These are phyloP conservation scores for Eutypella sp. DNA, from an alignment of 2,329 filamentous ascomycete species.

Conservation along the genomic window DNA sequence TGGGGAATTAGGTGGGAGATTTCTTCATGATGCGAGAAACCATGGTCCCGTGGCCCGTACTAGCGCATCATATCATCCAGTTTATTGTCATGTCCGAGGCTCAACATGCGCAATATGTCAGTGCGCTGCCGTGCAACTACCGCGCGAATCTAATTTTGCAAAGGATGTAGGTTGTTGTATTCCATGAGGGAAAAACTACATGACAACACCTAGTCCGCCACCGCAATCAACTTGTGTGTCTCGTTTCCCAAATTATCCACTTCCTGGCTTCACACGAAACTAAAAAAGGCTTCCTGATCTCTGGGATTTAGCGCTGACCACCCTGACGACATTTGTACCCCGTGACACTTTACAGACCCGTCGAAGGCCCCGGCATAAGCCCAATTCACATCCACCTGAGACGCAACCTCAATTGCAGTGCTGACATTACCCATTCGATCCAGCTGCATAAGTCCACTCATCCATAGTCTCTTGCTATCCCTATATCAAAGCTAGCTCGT, in stretches of 20 bases:
- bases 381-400: neutral
- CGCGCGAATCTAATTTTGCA: neutral
- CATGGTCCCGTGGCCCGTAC: neutral
- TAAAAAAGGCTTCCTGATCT: neutral
- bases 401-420: neutral
- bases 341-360: neutral
- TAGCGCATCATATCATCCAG: neutral
- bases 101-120: neutral
- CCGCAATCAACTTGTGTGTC: too few relatives aligned
- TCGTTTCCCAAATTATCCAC: too few relatives aligned
- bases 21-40: neutral
- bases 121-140: neutral
- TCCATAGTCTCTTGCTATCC: neutral
- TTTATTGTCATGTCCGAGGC: neutral
- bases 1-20: neutral
- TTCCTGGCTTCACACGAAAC: too few relatives aligned
- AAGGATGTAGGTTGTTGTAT: too few relatives aligned
- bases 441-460: neutral
- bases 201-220: too few relatives aligned
- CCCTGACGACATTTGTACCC: neutral
- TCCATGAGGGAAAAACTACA: neutral
- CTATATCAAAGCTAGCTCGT: neutral
- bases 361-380: neutral
- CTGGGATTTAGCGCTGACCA: constrained; percentile 1
- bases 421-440: neutral